Evolutionary conservation across 306 rosid genomes (phyloP).

Genomic region (Comarum palustre): DNA sequence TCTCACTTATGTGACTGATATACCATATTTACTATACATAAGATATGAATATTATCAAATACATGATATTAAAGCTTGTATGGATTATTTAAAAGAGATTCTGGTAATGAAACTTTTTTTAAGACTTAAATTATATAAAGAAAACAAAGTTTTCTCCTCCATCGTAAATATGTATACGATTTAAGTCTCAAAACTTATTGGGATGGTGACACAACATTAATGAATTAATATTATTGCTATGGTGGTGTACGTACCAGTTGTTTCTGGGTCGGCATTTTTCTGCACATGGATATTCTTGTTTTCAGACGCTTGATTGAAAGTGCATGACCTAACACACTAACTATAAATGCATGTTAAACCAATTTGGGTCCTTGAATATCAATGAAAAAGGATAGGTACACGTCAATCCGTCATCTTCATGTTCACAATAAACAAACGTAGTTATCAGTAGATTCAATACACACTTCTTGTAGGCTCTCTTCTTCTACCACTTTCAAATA

Average conservation of each 20-base stretch:
- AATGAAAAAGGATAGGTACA: neutral
- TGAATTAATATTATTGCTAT: too few species aligned
- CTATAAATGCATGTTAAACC: neutral
- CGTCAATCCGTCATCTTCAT: neutral
- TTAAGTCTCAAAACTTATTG: neutral
- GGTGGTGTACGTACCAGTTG: neutral
- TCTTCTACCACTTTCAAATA: neutral
- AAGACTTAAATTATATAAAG: too few species aligned
- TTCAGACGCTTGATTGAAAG: neutral
- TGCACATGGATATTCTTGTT: neutral
- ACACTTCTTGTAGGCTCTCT: neutral
- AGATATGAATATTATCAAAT: too few species aligned
- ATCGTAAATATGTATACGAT: too few species aligned
- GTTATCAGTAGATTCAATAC: neutral
- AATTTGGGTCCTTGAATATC: neutral
- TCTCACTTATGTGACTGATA: too few species aligned
- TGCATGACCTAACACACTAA: neutral
- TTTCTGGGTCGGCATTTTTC: neutral
- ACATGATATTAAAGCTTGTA: too few species aligned
- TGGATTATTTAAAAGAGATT: too few species aligned
- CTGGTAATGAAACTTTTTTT: too few species aligned
- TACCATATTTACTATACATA: too few species aligned
- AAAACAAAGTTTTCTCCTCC: too few species aligned
- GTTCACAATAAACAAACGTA: neutral
- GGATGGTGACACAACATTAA: neutral